Evolutionary conservation across 1,284 basidiomycete species (phyloP).

Genomic region (Moesziomyces antarcticus): DNA sequence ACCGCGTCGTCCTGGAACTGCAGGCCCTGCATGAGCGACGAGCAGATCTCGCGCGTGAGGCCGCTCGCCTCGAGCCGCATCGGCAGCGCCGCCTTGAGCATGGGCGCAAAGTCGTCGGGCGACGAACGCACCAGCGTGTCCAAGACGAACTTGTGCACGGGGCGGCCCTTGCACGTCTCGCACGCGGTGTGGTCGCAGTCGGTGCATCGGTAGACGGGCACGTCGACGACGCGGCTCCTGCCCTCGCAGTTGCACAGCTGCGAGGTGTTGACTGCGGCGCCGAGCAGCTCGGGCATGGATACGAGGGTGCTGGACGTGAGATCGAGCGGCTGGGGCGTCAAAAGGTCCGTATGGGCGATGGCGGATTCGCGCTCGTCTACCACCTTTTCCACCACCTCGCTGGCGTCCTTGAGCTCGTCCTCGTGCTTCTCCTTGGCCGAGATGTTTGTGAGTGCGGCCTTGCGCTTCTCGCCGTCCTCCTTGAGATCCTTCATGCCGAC

Average conservation of each 20-base stretch:
- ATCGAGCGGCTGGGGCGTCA: slow-evolving; percentile 35
- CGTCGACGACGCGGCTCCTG: slow-evolving; percentile 76
- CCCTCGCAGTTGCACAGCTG: slow-evolving; percentile 91
- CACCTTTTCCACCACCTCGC: slow-evolving; percentile 69
- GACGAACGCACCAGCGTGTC: slow-evolving; percentile 71
- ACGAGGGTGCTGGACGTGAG: slow-evolving; percentile 38
- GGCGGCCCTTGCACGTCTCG: slow-evolving; percentile 85
- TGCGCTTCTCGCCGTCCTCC: slow-evolving; percentile 28
- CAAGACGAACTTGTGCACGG: slow-evolving; percentile 80
- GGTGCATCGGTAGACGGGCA: slow-evolving; percentile 75
- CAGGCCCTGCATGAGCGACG: slow-evolving; percentile 70
- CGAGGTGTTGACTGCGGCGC: slow-evolving; percentile 76
- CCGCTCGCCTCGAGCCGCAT: slow-evolving; percentile 76
- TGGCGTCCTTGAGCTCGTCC: slow-evolving; percentile 70
- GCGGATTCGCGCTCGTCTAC: slow-evolving; percentile 68
- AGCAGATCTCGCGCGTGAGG: slow-evolving; percentile 71
- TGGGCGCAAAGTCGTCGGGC: slow-evolving; percentile 77
- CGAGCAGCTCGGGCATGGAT: slow-evolving; percentile 72
- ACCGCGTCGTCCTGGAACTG: slow-evolving; percentile 68
- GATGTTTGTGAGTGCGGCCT: slow-evolving; percentile 3
- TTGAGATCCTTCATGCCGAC: slow-evolving; percentile 50
- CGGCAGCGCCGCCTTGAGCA: slow-evolving; percentile 82
- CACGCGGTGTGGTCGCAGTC: slow-evolving; percentile 86
- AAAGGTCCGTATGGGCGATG: slow-evolving; percentile 70
- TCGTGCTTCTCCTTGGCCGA: slow-evolving; percentile 75